Conservation (phyloP, 345 rosid genomes). For the Microcos paniculata region DNA sequence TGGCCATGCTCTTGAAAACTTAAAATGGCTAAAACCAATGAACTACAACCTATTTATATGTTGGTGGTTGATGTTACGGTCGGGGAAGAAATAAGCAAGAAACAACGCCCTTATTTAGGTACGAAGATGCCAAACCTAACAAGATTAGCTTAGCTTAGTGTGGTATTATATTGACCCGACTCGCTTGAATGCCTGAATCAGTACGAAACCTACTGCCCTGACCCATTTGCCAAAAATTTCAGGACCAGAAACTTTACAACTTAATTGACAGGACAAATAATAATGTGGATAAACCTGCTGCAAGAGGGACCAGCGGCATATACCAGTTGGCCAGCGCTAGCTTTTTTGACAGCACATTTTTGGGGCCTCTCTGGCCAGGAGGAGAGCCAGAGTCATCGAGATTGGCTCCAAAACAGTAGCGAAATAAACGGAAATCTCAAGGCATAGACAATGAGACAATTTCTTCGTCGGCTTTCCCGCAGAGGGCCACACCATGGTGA, state of each 20-base stretch:
- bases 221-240: neutral
- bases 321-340: neutral
- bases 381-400: neutral
- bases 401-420: neutral
- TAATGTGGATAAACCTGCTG: neutral
- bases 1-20: neutral
- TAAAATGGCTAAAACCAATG: neutral
- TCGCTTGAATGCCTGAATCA: neutral
- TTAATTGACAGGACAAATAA: neutral
- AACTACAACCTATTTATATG: neutral
- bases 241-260: neutral
- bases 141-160: neutral
- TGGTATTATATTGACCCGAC: no score
- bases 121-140: neutral
- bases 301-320: constrained; percentile 4
- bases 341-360: neutral
- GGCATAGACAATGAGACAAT: neutral
- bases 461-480: neutral
- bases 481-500: neutral
- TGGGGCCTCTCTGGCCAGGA: neutral
- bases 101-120: neutral
- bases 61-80: neutral
- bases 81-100: neutral
- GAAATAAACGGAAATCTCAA: neutral
- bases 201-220: neutral